Conservation (phyloP, 2,329 filamentous ascomycete species). For the Pseudogymnoascus sp. region DNA sequence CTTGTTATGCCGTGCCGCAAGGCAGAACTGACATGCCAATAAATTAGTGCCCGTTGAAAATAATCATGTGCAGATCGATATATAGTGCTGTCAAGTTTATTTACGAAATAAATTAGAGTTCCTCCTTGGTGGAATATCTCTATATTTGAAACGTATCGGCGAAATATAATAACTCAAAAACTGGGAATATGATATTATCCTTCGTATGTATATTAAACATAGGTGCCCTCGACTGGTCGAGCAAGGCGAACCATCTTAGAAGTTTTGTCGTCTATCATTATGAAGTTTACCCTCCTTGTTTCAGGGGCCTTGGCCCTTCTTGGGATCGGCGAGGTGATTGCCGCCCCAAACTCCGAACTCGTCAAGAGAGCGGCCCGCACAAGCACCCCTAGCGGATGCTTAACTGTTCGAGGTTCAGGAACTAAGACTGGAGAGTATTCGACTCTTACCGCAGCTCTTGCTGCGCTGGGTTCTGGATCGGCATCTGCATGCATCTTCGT, state of each 20-base stretch:
- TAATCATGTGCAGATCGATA: background rate
- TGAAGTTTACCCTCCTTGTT: constrained; percentile 3
- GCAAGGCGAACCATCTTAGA: background rate
- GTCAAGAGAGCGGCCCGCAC: constrained; percentile 10
- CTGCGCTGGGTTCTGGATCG: constrained; percentile 13
- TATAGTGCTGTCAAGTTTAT: background rate
- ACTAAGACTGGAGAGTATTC: constrained; percentile 12
- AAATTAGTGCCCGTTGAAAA: background rate
- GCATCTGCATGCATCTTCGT: constrained; percentile 41
- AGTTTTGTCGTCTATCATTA: background rate
- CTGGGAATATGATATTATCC: background rate
- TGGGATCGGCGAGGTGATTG: background rate
- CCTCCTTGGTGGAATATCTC: constrained; percentile 3
- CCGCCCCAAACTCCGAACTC: background rate
- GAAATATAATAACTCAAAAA: background rate
- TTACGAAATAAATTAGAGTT: background rate
- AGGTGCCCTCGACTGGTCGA: background rate
- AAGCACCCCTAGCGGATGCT: constrained; percentile 11
- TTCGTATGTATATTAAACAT: background rate
- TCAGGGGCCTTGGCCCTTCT: background rate
- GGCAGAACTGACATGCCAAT: background rate
- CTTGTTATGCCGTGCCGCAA: background rate
- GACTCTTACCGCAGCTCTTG: constrained; percentile 10
- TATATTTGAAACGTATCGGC: background rate
- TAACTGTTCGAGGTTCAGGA: constrained; percentile 10